phyloP scores from a whole-genome alignment of 257 asterid genomes.

The Fraxinus anomala region DNA sequence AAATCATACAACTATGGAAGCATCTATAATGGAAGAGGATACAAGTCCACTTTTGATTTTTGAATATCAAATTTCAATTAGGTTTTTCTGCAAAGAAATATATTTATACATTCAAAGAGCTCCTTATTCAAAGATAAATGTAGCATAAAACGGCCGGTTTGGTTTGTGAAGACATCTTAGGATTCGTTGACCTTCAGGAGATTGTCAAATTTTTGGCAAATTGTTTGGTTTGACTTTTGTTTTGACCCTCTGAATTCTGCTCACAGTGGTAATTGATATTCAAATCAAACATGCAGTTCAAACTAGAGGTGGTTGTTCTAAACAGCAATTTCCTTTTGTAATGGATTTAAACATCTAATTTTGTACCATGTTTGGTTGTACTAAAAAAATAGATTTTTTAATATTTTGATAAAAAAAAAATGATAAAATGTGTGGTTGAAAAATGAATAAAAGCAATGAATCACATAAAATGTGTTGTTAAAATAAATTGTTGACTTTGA shows the following conservation, averaged over 20 bases:
- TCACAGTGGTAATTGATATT: not conserved
- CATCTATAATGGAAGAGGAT: constrained; percentile 8
- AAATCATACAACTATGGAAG: not conserved
- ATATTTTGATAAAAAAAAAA: too few relatives aligned
- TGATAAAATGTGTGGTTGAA: too few relatives aligned
- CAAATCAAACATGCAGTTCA: not conserved
- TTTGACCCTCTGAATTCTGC: not conserved
- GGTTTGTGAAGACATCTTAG: not conserved
- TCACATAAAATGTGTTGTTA: too few relatives aligned
- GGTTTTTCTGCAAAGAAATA: not conserved
- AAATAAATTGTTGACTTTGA: too few relatives aligned
- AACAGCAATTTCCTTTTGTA: not conserved
- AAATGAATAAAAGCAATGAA: too few relatives aligned
- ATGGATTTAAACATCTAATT: not conserved
- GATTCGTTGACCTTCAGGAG: not conserved
- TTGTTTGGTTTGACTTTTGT: constrained; percentile 3
- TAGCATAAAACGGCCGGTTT: not conserved
- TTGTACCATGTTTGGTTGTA: too few relatives aligned
- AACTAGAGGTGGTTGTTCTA: not conserved
- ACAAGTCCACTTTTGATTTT: not conserved
- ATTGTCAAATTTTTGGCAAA: not conserved
- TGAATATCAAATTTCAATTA: constrained; percentile 6
- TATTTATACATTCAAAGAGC: not conserved
- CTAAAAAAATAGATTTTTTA: too few relatives aligned
- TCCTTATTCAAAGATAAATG: not conserved